Evolutionary conservation across 441 rosid species (phyloP).

Genomic region (Daphne laureola): DNA sequence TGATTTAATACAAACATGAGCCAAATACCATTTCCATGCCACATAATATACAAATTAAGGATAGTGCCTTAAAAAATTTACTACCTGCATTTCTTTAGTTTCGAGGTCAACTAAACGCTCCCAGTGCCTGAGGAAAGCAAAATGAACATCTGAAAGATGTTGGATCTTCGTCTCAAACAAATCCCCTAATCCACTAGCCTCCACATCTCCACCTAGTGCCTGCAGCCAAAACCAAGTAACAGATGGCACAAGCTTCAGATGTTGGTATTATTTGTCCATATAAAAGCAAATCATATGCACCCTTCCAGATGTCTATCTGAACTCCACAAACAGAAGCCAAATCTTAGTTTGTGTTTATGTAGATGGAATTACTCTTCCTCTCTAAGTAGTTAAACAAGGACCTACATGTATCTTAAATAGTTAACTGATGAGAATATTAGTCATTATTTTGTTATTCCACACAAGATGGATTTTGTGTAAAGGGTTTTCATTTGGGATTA

Average conservation of each 20-base stretch:
- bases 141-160: conserved; percentile 65
- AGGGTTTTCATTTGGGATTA: too few relatives aligned
- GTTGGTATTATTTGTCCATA: too few relatives aligned
- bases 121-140: conserved; percentile 70
- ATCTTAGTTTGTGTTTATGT: too few relatives aligned
- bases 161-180: conserved; percentile 59
- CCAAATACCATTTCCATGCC: conserved; percentile 12
- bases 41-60: conserved; percentile 1
- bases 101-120: conserved; percentile 82
- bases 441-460: too few relatives aligned
- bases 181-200: conserved; percentile 82
- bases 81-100: conserved; percentile 77
- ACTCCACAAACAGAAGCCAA: too few relatives aligned
- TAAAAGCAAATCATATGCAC: too few relatives aligned
- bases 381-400: too few relatives aligned
- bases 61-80: conserved; percentile 17
- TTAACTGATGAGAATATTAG: too few relatives aligned
- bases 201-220: conserved; percentile 85
- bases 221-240: conserved; percentile 30
- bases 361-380: too few relatives aligned
- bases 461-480: too few relatives aligned
- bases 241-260: neutral
- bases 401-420: too few relatives aligned
- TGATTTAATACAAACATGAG: conserved; percentile 8
- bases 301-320: too few relatives aligned